Evolutionary conservation across 495 filamentous ascomycete genomes (phyloP).

Genomic region (Aspergillus taichungensis): DNA sequence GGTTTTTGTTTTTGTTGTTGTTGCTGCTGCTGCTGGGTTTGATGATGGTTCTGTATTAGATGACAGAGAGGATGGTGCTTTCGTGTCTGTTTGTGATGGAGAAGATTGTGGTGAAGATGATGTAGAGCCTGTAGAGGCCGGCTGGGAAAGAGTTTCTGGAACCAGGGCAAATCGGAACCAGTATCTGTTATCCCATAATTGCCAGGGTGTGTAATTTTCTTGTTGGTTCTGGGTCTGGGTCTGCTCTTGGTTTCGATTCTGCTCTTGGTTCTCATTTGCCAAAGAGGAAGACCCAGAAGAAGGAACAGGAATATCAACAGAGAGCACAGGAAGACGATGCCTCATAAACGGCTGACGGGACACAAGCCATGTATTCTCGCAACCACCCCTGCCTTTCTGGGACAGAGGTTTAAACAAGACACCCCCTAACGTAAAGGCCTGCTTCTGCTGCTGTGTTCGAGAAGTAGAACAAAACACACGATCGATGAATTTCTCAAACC

Average conservation of each 20-base stretch:
- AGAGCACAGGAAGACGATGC: conserved; percentile 11
- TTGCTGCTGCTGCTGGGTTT: background rate
- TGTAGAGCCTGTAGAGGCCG: conserved; percentile 20
- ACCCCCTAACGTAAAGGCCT: conserved; percentile 45
- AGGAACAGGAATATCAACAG: background rate
- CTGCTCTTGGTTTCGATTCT: background rate
- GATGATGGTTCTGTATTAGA: background rate
- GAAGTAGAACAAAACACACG: conserved; percentile 21
- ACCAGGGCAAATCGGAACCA: conserved; percentile 55
- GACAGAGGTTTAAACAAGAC: conserved; percentile 45
- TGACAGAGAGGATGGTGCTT: background rate
- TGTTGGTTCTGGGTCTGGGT: background rate
- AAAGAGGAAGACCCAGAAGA: background rate
- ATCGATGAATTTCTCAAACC: conserved; percentile 20
- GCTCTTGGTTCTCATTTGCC: too few relatives aligned
- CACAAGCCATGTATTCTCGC: conserved; percentile 35
- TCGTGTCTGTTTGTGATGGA: background rate
- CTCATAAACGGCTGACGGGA: conserved; percentile 42
- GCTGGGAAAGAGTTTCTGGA: background rate
- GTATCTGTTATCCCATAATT: conserved; percentile 71
- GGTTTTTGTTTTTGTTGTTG: background rate
- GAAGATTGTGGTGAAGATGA: conserved; percentile 1
- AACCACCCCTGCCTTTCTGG: conserved; percentile 1
- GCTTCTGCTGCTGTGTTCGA: conserved; percentile 19
- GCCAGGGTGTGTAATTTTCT: conserved; percentile 17